Evolutionary conservation across 441 rosid species (phyloP).

Genomic region (Geranium incanum): DNA sequence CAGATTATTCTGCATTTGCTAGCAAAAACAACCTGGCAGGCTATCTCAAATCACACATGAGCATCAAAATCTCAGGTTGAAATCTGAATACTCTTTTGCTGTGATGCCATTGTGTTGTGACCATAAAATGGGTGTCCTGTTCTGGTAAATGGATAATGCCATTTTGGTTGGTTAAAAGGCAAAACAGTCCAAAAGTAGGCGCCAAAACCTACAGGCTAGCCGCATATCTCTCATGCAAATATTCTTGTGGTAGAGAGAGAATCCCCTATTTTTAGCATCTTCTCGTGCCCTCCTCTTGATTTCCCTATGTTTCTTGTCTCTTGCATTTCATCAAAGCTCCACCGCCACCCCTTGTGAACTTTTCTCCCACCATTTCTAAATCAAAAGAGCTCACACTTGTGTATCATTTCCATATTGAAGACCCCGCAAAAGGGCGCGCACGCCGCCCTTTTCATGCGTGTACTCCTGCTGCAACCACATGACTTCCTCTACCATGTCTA

Average conservation of each 20-base stretch:
- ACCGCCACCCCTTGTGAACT: background rate
- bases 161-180: too few relatives aligned
- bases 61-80: too few relatives aligned
- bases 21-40: too few relatives aligned
- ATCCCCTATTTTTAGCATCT: background rate
- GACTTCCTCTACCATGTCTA: background rate
- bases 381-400: background rate
- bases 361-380: slow-evolving; percentile 3
- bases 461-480: slow-evolving; percentile 13
- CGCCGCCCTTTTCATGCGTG: slow-evolving; percentile 38
- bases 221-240: background rate
- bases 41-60: background rate
- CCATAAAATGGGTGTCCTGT: too few relatives aligned
- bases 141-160: too few relatives aligned
- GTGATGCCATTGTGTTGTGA: too few relatives aligned
- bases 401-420: slow-evolving; percentile 19
- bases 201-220: background rate
- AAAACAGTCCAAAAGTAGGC: too few relatives aligned
- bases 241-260: too few relatives aligned
- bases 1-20: too few relatives aligned
- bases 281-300: background rate
- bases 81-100: too few relatives aligned
- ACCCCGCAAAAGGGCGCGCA: slow-evolving; percentile 44
- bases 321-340: background rate
- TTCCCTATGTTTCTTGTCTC: background rate